Conservation (phyloP, 176 grass and related monocot species). For the Raddia guianensis region DNA sequence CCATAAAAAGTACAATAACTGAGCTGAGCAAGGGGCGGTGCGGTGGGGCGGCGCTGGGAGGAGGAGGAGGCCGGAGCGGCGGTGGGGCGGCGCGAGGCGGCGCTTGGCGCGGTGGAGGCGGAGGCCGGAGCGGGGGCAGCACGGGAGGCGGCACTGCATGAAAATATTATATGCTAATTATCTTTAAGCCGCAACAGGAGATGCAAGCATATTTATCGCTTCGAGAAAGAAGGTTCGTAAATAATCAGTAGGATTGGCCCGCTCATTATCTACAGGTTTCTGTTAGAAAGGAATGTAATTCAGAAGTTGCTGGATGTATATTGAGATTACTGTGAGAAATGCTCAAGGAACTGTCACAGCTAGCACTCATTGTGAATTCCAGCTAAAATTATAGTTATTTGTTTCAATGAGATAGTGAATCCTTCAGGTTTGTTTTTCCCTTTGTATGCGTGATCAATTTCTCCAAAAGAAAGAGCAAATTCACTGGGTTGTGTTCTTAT, state of each 20-base stretch:
- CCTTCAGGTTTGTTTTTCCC: conserved; percentile 67
- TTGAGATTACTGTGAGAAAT: conserved; percentile 70
- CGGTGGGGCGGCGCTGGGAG: too few species aligned
- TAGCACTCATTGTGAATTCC: conserved; percentile 77
- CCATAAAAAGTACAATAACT: too few species aligned
- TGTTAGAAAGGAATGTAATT: conserved; percentile 83
- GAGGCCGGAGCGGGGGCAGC: too few species aligned
- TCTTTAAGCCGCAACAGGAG: conserved; percentile 78
- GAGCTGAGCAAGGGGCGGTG: too few species aligned
- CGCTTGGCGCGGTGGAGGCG: too few species aligned
- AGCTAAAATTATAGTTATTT: conserved; percentile 71
- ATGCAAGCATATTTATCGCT: conserved; percentile 82
- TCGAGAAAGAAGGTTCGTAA: conserved; percentile 70
- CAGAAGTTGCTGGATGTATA: conserved; percentile 82
- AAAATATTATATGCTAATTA: conserved; percentile 17
- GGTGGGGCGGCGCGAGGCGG: too few species aligned
- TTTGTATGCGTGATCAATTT: conserved; percentile 49
- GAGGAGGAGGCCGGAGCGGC: too few species aligned
- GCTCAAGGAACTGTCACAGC: conserved; percentile 62
- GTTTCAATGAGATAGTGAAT: conserved; percentile 76
- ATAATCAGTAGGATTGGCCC: conserved; percentile 9
- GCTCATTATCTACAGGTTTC: conserved; percentile 54
- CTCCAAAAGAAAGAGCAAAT: conserved; percentile 78
- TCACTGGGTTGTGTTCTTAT: conserved; percentile 84
- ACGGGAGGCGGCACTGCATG: background rate